Conservation (phyloP, 2,329 filamentous ascomycete species). For the Lachnellula subtilissima region DNA sequence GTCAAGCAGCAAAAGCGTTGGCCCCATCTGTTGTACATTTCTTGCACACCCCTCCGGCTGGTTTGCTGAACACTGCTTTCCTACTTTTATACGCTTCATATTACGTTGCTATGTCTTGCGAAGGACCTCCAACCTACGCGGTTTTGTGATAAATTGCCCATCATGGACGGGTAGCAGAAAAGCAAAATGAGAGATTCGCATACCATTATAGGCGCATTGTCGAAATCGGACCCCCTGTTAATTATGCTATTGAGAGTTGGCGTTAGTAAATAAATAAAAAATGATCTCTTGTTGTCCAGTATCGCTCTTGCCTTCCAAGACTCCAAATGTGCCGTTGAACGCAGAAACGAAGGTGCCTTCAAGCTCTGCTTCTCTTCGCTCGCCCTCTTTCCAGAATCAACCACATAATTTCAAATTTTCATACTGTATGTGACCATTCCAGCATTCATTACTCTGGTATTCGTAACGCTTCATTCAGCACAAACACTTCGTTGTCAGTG, state of each 20-base stretch:
- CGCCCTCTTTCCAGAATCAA: not conserved
- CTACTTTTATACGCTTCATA: constrained; percentile 9
- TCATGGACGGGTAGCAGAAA: constrained; percentile 22
- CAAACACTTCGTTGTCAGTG: not conserved
- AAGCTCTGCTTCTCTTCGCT: not conserved
- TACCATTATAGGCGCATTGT: constrained; percentile 29
- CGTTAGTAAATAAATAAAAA: constrained; percentile 19
- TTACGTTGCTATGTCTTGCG: constrained; percentile 18
- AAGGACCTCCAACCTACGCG: constrained; percentile 31
- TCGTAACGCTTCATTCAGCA: not conserved
- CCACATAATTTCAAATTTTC: not conserved
- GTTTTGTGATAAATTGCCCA: constrained; percentile 27
- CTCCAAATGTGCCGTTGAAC: not conserved
- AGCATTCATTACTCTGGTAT: constrained; percentile 6
- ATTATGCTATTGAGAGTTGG: constrained; percentile 2
- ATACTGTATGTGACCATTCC: not conserved
- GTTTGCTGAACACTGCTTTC: constrained; percentile 17
- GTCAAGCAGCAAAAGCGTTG: constrained; percentile 12
- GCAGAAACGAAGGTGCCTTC: not conserved
- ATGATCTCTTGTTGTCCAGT: not conserved
- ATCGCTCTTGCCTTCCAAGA: not conserved
- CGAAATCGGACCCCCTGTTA: constrained; percentile 20
- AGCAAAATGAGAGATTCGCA: constrained; percentile 31
- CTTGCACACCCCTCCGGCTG: constrained; percentile 16
- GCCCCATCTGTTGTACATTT: constrained; percentile 28